Evolutionary conservation across 345 rosid species (phyloP).

Genomic region (Bretschneidera sinensis): DNA sequence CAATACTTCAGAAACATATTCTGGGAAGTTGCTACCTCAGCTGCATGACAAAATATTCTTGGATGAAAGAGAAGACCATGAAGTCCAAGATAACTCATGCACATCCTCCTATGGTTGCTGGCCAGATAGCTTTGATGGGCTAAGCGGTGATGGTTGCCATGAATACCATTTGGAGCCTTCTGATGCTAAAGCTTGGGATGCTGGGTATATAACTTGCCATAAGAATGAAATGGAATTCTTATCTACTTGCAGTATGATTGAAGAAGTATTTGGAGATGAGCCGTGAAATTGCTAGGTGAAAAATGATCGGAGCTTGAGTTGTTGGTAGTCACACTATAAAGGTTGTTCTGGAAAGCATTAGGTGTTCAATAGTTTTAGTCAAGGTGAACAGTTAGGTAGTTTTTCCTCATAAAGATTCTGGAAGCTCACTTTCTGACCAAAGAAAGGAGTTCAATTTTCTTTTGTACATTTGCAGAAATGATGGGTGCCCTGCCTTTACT

Average conservation of each 20-base stretch:
- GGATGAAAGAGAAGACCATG: constrained; percentile 16
- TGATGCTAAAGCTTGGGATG: constrained; percentile 41
- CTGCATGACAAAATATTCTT: constrained; percentile 3
- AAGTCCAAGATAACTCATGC: constrained; percentile 35
- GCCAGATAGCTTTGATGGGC: constrained; percentile 16
- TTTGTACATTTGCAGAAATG: constrained; percentile 2
- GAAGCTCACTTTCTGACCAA: constrained; percentile 2
- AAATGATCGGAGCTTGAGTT: constrained; percentile 20
- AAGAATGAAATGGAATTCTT: constrained; percentile 32
- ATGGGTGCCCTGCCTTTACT: constrained; percentile 14
- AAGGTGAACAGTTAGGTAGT: constrained; percentile 2
- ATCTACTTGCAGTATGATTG: constrained; percentile 51
- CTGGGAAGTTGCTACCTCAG: constrained; percentile 14
- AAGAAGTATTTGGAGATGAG: constrained; percentile 50
- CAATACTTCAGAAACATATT: constrained; percentile 16
- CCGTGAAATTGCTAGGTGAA: constrained; percentile 33
- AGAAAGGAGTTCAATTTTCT: constrained; percentile 10
- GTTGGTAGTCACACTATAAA: neutral
- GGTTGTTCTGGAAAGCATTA: neutral
- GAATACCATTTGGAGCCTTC: constrained; percentile 29
- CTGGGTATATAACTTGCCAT: constrained; percentile 25
- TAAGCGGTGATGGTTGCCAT: constrained; percentile 18
- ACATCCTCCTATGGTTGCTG: constrained; percentile 27
- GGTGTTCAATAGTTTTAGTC: neutral
- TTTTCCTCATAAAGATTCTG: neutral